A percentile compares a stretch with the other conserved stretches of the same genome.
Conservation (phyloP, 148 eudicot genomes). For the Salicornia ramosissima region DNA sequence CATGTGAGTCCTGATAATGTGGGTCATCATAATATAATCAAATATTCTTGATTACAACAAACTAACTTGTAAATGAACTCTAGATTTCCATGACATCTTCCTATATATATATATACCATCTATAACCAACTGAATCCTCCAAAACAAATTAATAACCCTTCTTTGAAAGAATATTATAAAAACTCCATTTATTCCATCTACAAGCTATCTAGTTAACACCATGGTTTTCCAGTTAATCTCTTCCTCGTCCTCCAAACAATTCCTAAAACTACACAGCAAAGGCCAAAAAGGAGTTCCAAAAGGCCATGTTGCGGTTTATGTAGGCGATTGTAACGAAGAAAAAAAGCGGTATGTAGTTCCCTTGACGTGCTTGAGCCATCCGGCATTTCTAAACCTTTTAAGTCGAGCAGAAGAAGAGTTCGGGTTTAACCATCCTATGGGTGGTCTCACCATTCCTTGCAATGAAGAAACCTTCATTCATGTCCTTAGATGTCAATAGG, state of each 20-base stretch:
- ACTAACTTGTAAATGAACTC: background rate
- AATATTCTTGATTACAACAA: background rate
- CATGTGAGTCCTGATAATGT: slow-evolving; percentile 28
- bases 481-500: slow-evolving; percentile 14
- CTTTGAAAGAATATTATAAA: slow-evolving; percentile 1
- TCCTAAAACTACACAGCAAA: slow-evolving; percentile 27
- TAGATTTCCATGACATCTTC: background rate
- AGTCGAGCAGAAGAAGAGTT: slow-evolving; percentile 48
- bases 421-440: slow-evolving; percentile 60
- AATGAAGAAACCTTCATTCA: slow-evolving; percentile 30
- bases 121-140: slow-evolving; percentile 12
- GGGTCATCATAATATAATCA: slow-evolving; percentile 15
- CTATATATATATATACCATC: slow-evolving; percentile 26
- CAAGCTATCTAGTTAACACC: background rate
- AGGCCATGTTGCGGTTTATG: slow-evolving; percentile 55
- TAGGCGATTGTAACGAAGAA: slow-evolving; percentile 30
- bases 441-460: slow-evolving; percentile 57
- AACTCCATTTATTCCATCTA: background rate
- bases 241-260: slow-evolving; percentile 30
- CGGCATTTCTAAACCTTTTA: slow-evolving; percentile 43
- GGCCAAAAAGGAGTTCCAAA: slow-evolving; percentile 37
- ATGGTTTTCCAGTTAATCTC: slow-evolving; percentile 43
- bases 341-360: slow-evolving; percentile 47
- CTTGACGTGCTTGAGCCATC: slow-evolving; percentile 45
- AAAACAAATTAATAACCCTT: slow-evolving; percentile 13